A percentile compares a stretch with the other conserved stretches of the same genome.
Conservation (phyloP, 2,329 filamentous ascomycete species). For the Colletotrichum simmondsii region DNA sequence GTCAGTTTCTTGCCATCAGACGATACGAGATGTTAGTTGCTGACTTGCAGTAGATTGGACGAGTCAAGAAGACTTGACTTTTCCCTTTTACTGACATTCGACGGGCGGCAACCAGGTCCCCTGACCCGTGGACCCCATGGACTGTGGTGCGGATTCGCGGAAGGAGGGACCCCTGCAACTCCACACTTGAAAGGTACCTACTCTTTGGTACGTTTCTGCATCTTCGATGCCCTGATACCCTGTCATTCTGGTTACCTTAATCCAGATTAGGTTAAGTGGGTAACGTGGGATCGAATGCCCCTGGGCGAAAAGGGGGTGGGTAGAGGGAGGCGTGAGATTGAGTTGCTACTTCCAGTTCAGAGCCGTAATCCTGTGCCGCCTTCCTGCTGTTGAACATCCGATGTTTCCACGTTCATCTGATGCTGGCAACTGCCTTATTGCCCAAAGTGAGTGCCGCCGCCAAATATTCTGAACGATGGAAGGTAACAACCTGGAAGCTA, state of each 20-base stretch:
- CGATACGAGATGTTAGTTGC: slow-evolving; percentile 1
- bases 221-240: background rate
- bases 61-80: slow-evolving; percentile 14
- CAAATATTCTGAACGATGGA: too few species aligned
- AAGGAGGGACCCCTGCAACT: background rate
- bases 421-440: too few species aligned
- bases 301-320: background rate
- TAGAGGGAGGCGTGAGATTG: background rate
- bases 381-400: background rate
- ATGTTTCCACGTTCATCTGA: background rate
- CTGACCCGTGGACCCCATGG: too few species aligned
- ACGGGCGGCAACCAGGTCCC: background rate
- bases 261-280: background rate
- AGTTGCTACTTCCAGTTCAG: background rate
- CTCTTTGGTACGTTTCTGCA: background rate
- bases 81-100: slow-evolving; percentile 1
- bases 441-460: too few species aligned
- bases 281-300: background rate
- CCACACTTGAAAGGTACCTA: background rate
- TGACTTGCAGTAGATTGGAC: slow-evolving; percentile 15
- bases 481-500: too few species aligned
- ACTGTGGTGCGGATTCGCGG: background rate
- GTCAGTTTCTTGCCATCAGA: slow-evolving; percentile 2
- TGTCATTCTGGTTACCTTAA: background rate
- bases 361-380: background rate